phyloP scores from a whole-genome alignment of 1,284 basidiomycete species.

The Ceratobasidium sp. region DNA sequence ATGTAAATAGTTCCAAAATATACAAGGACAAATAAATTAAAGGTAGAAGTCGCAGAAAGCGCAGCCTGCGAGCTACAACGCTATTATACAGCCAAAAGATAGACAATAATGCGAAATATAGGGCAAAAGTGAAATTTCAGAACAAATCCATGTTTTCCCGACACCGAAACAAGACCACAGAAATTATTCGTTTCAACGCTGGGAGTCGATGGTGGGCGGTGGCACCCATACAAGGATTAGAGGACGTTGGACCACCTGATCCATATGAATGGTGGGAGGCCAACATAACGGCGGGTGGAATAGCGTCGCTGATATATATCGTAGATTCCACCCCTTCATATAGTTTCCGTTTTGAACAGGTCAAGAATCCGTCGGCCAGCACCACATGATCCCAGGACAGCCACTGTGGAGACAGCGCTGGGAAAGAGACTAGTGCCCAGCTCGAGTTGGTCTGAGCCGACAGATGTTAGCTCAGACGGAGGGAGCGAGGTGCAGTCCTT shows the following conservation, averaged over 20 bases:
- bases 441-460: neutral
- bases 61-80: neutral
- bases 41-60: neutral
- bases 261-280: neutral
- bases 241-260: no score
- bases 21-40: neutral
- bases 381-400: neutral
- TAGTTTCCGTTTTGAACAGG: neutral
- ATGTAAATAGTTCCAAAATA: neutral
- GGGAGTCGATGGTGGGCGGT: neutral
- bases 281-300: neutral
- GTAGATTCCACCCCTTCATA: neutral
- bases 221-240: no score
- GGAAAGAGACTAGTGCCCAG: neutral
- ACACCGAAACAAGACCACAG: neutral
- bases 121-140: neutral
- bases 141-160: neutral
- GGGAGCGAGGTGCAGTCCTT: neutral
- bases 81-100: neutral
- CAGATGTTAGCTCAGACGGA: neutral
- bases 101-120: neutral
- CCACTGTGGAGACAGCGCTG: neutral
- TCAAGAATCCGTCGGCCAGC: neutral
- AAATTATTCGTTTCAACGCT: neutral
- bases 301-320: slow-evolving; percentile 11